These are phyloP conservation scores for Aspergillus tubingensis DNA, from an alignment of 2,329 filamentous ascomycete genomes.

Conservation along the genomic window DNA sequence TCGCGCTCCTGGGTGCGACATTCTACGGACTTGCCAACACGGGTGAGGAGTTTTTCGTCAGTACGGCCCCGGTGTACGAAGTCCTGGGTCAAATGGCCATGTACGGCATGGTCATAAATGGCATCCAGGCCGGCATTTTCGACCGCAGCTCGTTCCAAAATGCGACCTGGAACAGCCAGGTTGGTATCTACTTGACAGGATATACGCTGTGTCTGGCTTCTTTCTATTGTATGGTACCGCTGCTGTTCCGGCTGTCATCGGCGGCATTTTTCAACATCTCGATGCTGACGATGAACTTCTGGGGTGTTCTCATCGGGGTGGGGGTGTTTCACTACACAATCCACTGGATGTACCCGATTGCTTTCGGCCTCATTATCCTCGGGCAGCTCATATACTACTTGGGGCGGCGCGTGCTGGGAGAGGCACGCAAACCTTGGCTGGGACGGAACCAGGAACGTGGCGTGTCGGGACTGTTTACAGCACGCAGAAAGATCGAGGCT, in stretches of 20 bases:
- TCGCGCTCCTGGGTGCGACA: conserved; percentile 83
- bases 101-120: conserved; percentile 89
- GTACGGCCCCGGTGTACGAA: conserved; percentile 83
- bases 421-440: conserved; percentile 83
- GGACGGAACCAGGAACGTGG: conserved; percentile 82
- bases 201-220: conserved; percentile 80
- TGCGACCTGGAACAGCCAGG: conserved; percentile 65
- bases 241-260: conserved; percentile 84
- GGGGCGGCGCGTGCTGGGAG: conserved; percentile 60
- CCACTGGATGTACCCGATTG: conserved; percentile 91
- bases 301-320: conserved; percentile 91
- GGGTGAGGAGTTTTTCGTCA: conserved; percentile 91
- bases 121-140: conserved; percentile 86
- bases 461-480: conserved; percentile 78
- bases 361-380: conserved; percentile 87
- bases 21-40: conserved; percentile 91
- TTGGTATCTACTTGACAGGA: conserved; percentile 82
- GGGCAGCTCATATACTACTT: conserved; percentile 88
- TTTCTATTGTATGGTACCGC: conserved; percentile 85
- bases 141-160: conserved; percentile 71
- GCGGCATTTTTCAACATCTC: conserved; percentile 98
- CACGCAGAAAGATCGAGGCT: conserved; percentile 68
- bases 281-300: conserved; percentile 91
- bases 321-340: conserved; percentile 78
- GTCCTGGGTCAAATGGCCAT: conserved; percentile 88